Evolutionary conservation across 1,139 yeast species (phyloP), one percentile per base, ranked within the genome.

Genomic region (Yamadazyma atlantica): DNA sequence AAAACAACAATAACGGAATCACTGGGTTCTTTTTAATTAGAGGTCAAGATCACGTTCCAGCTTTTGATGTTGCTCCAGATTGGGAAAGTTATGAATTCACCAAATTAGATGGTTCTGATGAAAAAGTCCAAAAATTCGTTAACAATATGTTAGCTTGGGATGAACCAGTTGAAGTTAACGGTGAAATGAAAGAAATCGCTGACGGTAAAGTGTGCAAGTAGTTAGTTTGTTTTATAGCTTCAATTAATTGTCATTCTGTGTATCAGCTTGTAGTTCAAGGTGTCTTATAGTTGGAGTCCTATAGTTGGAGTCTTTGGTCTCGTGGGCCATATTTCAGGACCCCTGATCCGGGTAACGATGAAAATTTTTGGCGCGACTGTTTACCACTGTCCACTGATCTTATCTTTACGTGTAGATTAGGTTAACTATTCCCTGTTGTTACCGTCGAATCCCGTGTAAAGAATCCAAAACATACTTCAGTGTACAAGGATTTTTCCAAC

Each of bases 11-110:
- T 82, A 92, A 90, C 75, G 97, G 97, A 77, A 90, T 92, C 65
- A 75, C 87, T 55, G 97, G 96, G 76, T 95, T 85, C 64, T 84
- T 92, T 77, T 70, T 92, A 60, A 83, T 92, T 61, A 87, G 97
- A 75, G 99, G 99, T 60, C 89, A 92, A 70, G 97, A 92, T 50
- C 71, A 58, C 62, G 78, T 53, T 43, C 96, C 97, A 64, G 98
- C 96, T 49, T 89, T 92, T 61, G 86, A 92, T 53, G 97, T 92
- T 66, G 99, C 98, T 61, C 97, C 99, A 70, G 99, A 92, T 74
- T 89, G 95, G 96, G 98, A 92, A 74, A 70, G 76, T 42, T 72
- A 72, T 55, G 46, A 54, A 29, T 72, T 58, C 70, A 57, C 66
- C 55, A 69, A 66, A 58, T 61, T 72, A 56, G 75, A 71, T 49